Percentiles rank a stretch among this genome's conserved stretches.
phyloP scores from a whole-genome alignment of 164 flowering plant genomes.

The Paratinospora sagittata region DNA sequence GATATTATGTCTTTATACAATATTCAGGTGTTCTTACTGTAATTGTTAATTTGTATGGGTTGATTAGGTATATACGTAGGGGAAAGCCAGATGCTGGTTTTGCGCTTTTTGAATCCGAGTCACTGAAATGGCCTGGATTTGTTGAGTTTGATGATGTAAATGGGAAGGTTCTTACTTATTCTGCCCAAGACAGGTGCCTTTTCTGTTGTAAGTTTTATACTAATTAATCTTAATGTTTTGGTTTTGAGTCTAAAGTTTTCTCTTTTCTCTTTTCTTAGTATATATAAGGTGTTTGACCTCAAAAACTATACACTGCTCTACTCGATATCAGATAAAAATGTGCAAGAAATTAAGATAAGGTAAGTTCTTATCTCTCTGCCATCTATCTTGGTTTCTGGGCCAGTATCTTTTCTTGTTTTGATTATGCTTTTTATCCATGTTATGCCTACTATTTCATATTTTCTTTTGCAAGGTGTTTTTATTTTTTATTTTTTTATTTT shows the following conservation, averaged over 20 bases:
- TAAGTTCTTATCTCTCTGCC: slow-evolving; percentile 17
- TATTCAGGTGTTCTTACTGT: background rate
- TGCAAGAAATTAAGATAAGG: slow-evolving; percentile 98
- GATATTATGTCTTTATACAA: background rate
- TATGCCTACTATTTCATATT: background rate
- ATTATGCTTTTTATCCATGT: background rate
- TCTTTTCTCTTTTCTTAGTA: slow-evolving; percentile 9
- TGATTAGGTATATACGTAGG: slow-evolving; percentile 62
- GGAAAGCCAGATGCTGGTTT: slow-evolving; percentile 56
- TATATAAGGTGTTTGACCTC: slow-evolving; percentile 32
- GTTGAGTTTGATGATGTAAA: slow-evolving; percentile 34
- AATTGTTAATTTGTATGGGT: background rate
- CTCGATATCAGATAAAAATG: slow-evolving; percentile 85
- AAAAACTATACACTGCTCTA: slow-evolving; percentile 85
- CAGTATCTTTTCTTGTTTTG: background rate
- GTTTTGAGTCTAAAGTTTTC: background rate
- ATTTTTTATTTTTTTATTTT: background rate
- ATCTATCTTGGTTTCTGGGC: background rate
- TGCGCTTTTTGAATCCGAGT: slow-evolving; percentile 27
- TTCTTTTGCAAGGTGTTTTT: background rate
- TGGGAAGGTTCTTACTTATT: slow-evolving; percentile 30
- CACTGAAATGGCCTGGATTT: slow-evolving; percentile 34
- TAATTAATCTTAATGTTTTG: background rate
- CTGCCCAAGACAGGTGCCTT: slow-evolving; percentile 29
- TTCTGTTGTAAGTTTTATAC: background rate